phyloP scores from a whole-genome alignment of 176 grass and related monocot genomes.

The Eragrostis nindensis region DNA sequence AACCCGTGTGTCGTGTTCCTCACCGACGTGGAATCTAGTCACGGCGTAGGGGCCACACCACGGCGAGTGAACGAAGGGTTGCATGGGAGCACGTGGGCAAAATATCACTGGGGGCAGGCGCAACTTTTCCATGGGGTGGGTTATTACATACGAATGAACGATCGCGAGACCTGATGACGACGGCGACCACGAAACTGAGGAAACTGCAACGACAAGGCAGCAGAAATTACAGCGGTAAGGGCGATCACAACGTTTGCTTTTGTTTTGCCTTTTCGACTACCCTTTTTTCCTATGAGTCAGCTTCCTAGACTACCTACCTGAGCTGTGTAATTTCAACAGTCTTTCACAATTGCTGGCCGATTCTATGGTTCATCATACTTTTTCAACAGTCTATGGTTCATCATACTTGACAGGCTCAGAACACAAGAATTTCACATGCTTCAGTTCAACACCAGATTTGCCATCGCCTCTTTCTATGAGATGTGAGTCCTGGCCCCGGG shows the following conservation, averaged over 20 bases:
- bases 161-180: neutral
- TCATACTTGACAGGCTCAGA: too few relatives aligned
- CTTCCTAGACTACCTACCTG: too few relatives aligned
- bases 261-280: too few relatives aligned
- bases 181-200: too few relatives aligned
- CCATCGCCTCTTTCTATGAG: neutral
- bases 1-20: neutral
- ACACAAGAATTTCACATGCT: neutral
- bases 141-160: too few relatives aligned
- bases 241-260: too few relatives aligned
- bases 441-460: neutral
- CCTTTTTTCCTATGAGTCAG: too few relatives aligned
- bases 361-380: too few relatives aligned
- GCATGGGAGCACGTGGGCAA: neutral
- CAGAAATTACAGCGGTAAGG: neutral
- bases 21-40: conserved; percentile 37
- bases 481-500: too few relatives aligned
- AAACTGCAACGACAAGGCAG: neutral
- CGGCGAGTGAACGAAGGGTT: conserved; percentile 2
- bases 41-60: neutral
- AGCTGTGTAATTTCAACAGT: neutral
- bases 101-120: neutral
- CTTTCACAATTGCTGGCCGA: neutral
- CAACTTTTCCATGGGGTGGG: neutral
- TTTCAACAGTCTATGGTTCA: neutral